These are phyloP conservation scores for Thraustochytrium striatum DNA, from an alignment of 352 stramenopile species.

Conservation along the genomic window DNA sequence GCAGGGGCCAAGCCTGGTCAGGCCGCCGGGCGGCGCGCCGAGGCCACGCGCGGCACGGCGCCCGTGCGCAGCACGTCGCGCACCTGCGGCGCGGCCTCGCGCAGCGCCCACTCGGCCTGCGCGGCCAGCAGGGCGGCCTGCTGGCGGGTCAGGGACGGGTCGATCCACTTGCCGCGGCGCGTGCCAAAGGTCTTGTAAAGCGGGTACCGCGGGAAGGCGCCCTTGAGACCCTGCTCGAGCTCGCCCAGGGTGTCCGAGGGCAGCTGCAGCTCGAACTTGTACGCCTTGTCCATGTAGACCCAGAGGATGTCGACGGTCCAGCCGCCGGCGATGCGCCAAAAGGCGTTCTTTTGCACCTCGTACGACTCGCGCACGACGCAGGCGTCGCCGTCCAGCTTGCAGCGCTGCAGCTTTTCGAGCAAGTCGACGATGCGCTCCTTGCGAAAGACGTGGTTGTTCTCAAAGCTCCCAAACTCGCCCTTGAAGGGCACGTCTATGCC, in stretches of 20 bases:
- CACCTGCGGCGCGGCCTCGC: no score
- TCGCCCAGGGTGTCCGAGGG: constrained; percentile 13
- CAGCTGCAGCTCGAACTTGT: constrained; percentile 42
- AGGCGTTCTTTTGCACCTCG: constrained; percentile 42
- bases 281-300: constrained; percentile 38
- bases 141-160: constrained; percentile 33
- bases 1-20: no score
- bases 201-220: constrained; percentile 33
- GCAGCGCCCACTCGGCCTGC: constrained; percentile 40
- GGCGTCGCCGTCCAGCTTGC: constrained; percentile 8
- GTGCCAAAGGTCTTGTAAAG: constrained; percentile 47
- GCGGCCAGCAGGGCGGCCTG: constrained; percentile 33
- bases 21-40: no score
- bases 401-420: constrained; percentile 20
- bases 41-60: no score
- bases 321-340: constrained; percentile 39
- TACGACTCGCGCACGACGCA: constrained; percentile 4
- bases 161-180: constrained; percentile 46
- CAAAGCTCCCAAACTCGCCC: constrained; percentile 27
- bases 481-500: constrained; percentile 45
- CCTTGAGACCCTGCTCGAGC: constrained; percentile 26
- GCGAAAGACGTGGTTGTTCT: constrained; percentile 44
- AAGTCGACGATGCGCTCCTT: constrained; percentile 31
- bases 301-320: constrained; percentile 28
- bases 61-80: no score